Evolutionary conservation across 495 filamentous ascomycete species (phyloP).

Genomic region (Aspergillus olivimuriae): DNA sequence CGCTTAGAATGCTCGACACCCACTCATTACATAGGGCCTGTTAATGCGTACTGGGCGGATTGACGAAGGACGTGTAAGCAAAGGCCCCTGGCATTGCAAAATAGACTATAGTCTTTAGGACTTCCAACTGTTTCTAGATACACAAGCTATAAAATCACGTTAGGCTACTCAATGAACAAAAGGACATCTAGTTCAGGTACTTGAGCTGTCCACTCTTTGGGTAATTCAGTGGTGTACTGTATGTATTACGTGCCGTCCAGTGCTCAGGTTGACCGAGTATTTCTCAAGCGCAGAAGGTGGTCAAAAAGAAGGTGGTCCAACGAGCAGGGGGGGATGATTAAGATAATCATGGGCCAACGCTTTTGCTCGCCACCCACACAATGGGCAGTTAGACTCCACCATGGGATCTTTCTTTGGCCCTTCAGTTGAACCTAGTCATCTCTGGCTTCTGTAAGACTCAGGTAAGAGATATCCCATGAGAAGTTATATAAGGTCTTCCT

Average conservation of each 20-base stretch:
- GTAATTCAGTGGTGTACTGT: too few species aligned
- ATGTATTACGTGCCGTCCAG: not conserved
- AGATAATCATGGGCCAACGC: not conserved
- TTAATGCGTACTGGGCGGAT: not conserved
- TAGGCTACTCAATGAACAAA: not conserved
- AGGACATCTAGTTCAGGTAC: not conserved
- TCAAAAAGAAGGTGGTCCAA: not conserved
- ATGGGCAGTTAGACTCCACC: not conserved
- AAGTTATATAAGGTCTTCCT: not conserved
- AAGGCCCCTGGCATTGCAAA: not conserved
- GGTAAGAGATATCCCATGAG: not conserved
- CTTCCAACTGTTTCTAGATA: not conserved
- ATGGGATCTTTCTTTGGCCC: not conserved
- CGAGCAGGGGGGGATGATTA: not conserved
- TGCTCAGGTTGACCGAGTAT: slow-evolving; percentile 1
- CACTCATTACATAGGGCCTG: not conserved
- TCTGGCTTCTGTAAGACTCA: not conserved
- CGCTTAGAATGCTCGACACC: not conserved
- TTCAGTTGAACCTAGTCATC: not conserved
- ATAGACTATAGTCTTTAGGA: not conserved
- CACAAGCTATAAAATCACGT: not conserved
- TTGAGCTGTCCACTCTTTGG: too few species aligned
- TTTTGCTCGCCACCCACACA: not conserved
- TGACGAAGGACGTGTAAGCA: not conserved
- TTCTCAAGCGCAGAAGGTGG: not conserved